A percentile compares a stretch with the other conserved stretches of the same genome.
These are phyloP conservation scores for Puya raimondii DNA, from an alignment of 176 grass and related monocot genomes.

Conservation along the genomic window DNA sequence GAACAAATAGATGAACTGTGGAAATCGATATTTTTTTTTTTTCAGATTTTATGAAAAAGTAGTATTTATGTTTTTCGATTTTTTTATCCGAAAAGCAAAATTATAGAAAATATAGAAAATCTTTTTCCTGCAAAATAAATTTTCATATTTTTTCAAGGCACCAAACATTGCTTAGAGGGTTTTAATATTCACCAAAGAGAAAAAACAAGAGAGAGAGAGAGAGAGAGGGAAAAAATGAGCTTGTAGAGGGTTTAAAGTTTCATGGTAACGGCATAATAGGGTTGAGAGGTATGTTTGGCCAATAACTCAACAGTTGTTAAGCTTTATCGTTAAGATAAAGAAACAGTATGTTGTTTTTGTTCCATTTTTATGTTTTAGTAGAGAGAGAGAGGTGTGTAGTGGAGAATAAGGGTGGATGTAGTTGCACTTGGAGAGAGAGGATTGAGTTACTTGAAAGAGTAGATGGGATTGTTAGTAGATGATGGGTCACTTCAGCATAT, in stretches of 20 bases:
- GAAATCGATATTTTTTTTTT: too few relatives aligned
- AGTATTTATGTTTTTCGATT: too few relatives aligned
- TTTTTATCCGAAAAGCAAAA: too few relatives aligned
- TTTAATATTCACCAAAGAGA: too few relatives aligned
- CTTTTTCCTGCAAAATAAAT: too few relatives aligned
- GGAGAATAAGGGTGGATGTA: not conserved
- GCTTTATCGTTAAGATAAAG: conserved; percentile 19
- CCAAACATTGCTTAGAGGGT: too few relatives aligned
- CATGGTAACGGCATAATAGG: not conserved
- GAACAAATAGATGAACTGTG: too few relatives aligned
- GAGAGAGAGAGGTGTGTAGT: not conserved
- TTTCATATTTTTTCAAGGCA: too few relatives aligned
- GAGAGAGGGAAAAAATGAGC: not conserved
- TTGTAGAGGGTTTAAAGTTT: not conserved
- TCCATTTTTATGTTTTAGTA: not conserved
- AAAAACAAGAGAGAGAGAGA: not conserved
- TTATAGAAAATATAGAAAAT: too few relatives aligned
- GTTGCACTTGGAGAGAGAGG: not conserved
- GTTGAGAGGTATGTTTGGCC: not conserved
- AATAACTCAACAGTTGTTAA: not conserved
- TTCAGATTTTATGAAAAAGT: too few relatives aligned
- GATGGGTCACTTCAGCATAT: not conserved
- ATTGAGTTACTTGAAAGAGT: conserved; percentile 16
- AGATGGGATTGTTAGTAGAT: not conserved
- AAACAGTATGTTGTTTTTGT: not conserved